Evolutionary conservation across 1,139 yeast genomes (phyloP).

Genomic region (Kodamaea plutei): DNA sequence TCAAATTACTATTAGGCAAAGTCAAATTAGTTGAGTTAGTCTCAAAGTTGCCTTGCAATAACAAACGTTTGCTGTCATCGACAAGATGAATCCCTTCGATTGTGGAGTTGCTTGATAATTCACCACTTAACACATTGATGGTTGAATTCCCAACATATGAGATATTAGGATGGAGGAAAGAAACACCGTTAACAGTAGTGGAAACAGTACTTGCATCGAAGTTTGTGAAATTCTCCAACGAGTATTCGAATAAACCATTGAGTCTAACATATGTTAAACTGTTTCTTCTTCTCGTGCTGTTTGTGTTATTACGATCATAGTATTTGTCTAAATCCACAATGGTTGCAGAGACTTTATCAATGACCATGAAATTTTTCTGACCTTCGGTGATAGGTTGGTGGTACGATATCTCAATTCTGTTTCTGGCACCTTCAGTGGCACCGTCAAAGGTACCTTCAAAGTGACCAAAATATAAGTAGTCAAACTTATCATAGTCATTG

Average conservation of each 20-base stretch:
- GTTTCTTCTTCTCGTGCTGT: constrained; percentile 18
- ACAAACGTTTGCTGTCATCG: constrained; percentile 26
- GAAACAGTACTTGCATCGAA: constrained; percentile 32
- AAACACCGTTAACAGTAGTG: constrained; percentile 25
- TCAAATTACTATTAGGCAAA: constrained; percentile 25
- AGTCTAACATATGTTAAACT: constrained; percentile 34
- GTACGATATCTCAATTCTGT: constrained; percentile 48
- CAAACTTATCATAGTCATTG: constrained; percentile 76
- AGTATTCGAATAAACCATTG: constrained; percentile 81
- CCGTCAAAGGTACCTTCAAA: constrained; percentile 42
- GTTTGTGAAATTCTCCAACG: constrained; percentile 60
- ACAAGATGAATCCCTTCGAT: constrained; percentile 31
- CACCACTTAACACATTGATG: constrained; percentile 58
- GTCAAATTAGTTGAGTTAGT: constrained; percentile 31
- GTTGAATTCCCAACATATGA: constrained; percentile 63
- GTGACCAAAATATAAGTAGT: constrained; percentile 68
- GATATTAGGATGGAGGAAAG: constrained; percentile 26
- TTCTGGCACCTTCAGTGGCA: constrained; percentile 26
- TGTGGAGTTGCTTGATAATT: constrained; percentile 39
- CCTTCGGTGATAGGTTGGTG: constrained; percentile 27
- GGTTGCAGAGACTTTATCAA: constrained; percentile 62
- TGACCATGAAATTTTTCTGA: constrained; percentile 54
- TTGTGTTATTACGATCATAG: constrained; percentile 27
- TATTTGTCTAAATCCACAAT: constrained; percentile 49
- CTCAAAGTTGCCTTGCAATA: constrained; percentile 47